Evolutionary conservation across 2,329 filamentous ascomycete species (phyloP).

Genomic region (Neocucurbitaria cava): DNA sequence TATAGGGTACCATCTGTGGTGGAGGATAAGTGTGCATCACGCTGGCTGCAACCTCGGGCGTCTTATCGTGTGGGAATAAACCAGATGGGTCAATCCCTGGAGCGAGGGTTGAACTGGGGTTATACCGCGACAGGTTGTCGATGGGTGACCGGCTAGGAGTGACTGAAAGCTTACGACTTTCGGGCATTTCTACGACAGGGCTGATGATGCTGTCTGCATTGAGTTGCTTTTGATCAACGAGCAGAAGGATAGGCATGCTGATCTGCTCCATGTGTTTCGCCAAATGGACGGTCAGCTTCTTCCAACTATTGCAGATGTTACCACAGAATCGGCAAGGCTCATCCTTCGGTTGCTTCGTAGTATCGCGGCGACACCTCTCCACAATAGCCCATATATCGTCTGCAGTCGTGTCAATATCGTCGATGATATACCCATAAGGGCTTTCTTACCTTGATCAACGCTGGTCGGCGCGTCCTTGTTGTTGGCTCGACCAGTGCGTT

Average conservation of each 20-base stretch:
- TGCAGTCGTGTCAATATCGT: constrained; percentile 18
- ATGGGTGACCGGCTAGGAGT: constrained; percentile 38
- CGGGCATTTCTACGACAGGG: constrained; percentile 46
- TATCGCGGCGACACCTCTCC: constrained; percentile 77
- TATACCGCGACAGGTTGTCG: constrained; percentile 41
- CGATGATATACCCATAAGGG: not conserved
- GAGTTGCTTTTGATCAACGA: constrained; percentile 50
- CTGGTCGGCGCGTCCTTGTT: constrained; percentile 37
- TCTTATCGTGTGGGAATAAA: constrained; percentile 31
- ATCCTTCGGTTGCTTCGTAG: constrained; percentile 68
- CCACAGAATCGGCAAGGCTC: constrained; percentile 90
- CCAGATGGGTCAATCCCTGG: constrained; percentile 42
- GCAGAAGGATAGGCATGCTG: constrained; percentile 75
- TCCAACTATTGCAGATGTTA: constrained; percentile 82
- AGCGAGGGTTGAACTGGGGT: constrained; percentile 37
- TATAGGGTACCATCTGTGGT: constrained; percentile 41
- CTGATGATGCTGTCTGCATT: constrained; percentile 48
- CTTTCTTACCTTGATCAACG: constrained; percentile 35
- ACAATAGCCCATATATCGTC: constrained; percentile 80
- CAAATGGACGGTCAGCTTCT: constrained; percentile 91
- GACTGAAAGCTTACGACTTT: constrained; percentile 40
- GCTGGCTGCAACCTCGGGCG: constrained; percentile 28
- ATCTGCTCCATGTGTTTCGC: constrained; percentile 95
- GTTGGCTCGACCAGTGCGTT: constrained; percentile 67
- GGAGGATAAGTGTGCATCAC: constrained; percentile 50